A percentile compares a stretch with the other conserved stretches of the same genome.
phyloP scores from a whole-genome alignment of 192 early-diverging fungal genomes.

The Entomortierella lignicola region DNA sequence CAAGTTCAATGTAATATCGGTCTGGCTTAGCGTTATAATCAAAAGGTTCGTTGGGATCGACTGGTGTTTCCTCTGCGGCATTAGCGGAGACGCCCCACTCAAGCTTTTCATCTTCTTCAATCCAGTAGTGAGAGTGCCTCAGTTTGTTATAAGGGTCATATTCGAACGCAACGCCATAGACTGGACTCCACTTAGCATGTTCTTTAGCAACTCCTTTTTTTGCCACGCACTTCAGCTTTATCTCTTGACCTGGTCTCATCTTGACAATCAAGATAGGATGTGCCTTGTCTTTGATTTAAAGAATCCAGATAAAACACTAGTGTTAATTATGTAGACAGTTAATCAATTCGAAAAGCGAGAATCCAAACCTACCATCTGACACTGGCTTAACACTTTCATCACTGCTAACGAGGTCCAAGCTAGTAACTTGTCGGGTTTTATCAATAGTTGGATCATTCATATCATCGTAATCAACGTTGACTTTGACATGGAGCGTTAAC shows the following conservation, averaged over 20 bases:
- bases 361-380: slow-evolving; percentile 56
- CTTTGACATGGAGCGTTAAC: slow-evolving; percentile 86
- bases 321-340: neutral
- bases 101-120: slow-evolving; percentile 82
- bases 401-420: slow-evolving; percentile 80
- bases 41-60: slow-evolving; percentile 67
- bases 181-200: slow-evolving; percentile 97
- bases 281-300: slow-evolving; percentile 19
- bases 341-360: too few species aligned
- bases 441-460: slow-evolving; percentile 60
- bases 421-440: slow-evolving; percentile 83
- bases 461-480: slow-evolving; percentile 67
- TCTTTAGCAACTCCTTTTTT: slow-evolving; percentile 98
- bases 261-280: slow-evolving; percentile 81
- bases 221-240: slow-evolving; percentile 91
- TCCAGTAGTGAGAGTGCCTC: slow-evolving; percentile 92
- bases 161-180: slow-evolving; percentile 90
- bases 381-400: slow-evolving; percentile 79
- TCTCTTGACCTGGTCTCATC: slow-evolving; percentile 92
- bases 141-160: slow-evolving; percentile 98
- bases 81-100: slow-evolving; percentile 84
- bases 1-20: slow-evolving; percentile 80
- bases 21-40: slow-evolving; percentile 87
- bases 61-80: slow-evolving; percentile 68
- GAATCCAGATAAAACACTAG: neutral